phyloP scores from a whole-genome alignment of 331 rosid genomes.

The Saraca asoca region DNA sequence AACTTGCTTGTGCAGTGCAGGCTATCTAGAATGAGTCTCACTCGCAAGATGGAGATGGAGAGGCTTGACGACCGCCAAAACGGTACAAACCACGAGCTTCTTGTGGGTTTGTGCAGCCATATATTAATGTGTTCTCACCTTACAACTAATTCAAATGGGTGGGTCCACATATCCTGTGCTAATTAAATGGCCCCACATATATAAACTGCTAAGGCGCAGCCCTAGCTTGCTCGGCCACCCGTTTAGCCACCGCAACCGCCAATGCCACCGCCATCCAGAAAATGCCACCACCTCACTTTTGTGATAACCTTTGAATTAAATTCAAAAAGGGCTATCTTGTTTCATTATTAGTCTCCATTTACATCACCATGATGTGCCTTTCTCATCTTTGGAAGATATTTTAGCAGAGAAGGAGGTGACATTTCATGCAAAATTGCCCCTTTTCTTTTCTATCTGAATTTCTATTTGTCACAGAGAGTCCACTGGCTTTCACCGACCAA shows the following conservation, averaged over 20 bases:
- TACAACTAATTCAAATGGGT: conserved; percentile 36
- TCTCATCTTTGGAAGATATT: conserved; percentile 15
- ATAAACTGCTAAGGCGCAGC: background rate
- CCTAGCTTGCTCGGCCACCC: background rate
- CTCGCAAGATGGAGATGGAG: background rate
- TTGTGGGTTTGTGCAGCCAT: conserved; percentile 28
- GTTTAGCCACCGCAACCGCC: background rate
- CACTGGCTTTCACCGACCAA: conserved; percentile 3
- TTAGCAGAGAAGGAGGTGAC: conserved; percentile 45
- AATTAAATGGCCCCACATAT: background rate
- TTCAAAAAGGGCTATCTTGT: background rate
- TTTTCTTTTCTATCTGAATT: background rate
- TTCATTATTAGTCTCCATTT: conserved; percentile 10
- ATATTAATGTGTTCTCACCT: conserved; percentile 36
- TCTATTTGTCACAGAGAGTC: conserved; percentile 3
- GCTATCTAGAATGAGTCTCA: background rate
- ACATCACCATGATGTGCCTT: background rate
- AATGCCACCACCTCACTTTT: background rate
- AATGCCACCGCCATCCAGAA: background rate
- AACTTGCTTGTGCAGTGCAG: conserved; percentile 13
- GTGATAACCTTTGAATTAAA: background rate
- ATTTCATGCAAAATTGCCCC: conserved; percentile 6
- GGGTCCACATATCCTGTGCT: background rate
- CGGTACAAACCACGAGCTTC: conserved; percentile 70
- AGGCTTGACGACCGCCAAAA: conserved; percentile 69